Percentiles rank a stretch among this genome's conserved stretches.
Evolutionary conservation across 139 green algal species (phyloP).

Genomic region (Picochlorum sp.): DNA sequence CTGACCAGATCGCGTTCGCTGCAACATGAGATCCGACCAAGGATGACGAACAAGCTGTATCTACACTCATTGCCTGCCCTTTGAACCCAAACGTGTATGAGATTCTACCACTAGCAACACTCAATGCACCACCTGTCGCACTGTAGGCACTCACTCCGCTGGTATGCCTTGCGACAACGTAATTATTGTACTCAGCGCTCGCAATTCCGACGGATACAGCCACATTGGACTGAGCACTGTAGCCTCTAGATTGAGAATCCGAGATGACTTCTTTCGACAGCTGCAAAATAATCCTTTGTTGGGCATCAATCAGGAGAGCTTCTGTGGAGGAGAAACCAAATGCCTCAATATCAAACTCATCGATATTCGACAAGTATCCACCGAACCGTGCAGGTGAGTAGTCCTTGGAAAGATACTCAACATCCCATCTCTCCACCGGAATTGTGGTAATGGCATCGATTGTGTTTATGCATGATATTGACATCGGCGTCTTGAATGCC

Average conservation of each 20-base stretch:
- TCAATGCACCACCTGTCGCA: slow-evolving; percentile 65
- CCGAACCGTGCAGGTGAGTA: slow-evolving; percentile 43
- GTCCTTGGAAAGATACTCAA: slow-evolving; percentile 24
- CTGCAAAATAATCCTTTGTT: slow-evolving; percentile 69
- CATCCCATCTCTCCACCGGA: slow-evolving; percentile 46
- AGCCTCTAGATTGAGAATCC: slow-evolving; percentile 1
- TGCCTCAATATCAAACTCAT: slow-evolving; percentile 39
- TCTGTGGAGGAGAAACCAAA: slow-evolving; percentile 53
- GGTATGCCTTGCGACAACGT: slow-evolving; percentile 29
- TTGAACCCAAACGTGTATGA: slow-evolving; percentile 62
- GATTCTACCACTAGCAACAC: slow-evolving; percentile 57
- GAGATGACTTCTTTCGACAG: neutral
- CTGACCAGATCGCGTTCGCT: slow-evolving; percentile 20
- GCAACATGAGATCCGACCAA: slow-evolving; percentile 65
- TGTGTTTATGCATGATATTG: slow-evolving; percentile 5
- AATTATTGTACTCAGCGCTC: slow-evolving; percentile 74
- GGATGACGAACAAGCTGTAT: slow-evolving; percentile 76
- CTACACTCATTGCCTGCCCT: slow-evolving; percentile 55
- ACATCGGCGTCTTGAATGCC: slow-evolving; percentile 1
- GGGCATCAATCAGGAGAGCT: slow-evolving; percentile 62
- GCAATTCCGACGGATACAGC: slow-evolving; percentile 66
- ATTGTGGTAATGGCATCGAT: slow-evolving; percentile 39
- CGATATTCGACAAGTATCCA: slow-evolving; percentile 49
- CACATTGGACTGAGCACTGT: slow-evolving; percentile 5
- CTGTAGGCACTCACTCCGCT: slow-evolving; percentile 60